Percentiles rank a stretch among this genome's conserved stretches.
Evolutionary conservation across 2,329 filamentous ascomycete species (phyloP).

Genomic region (Colletotrichum tamarilloi): DNA sequence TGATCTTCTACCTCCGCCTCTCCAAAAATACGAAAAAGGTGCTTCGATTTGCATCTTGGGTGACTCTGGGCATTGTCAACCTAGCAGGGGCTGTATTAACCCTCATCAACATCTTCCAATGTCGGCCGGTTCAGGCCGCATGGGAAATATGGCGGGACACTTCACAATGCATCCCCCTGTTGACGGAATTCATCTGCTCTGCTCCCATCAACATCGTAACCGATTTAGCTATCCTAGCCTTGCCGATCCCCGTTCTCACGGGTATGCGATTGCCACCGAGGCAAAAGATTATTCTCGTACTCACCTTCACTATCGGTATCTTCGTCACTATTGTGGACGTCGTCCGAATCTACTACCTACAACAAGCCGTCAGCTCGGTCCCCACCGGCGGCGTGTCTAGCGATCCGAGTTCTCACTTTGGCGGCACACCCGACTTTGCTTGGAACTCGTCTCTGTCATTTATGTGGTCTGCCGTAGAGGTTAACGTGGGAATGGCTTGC

Average conservation of each 20-base stretch:
- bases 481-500: conserved; percentile 90
- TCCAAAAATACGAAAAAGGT: conserved; percentile 81
- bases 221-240: conserved; percentile 85
- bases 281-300: conserved; percentile 87
- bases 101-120: conserved; percentile 89
- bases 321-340: conserved; percentile 92
- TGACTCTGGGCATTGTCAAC: conserved; percentile 82
- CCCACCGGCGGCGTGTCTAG: conserved; percentile 48
- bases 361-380: conserved; percentile 70
- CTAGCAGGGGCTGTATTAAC: conserved; percentile 82
- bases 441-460: conserved; percentile 87
- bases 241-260: conserved; percentile 90
- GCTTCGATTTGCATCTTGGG: conserved; percentile 85
- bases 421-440: conserved; percentile 64
- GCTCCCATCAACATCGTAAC: conserved; percentile 93
- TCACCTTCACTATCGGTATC: conserved; percentile 87
- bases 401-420: conserved; percentile 58
- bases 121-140: conserved; percentile 76
- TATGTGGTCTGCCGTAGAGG: conserved; percentile 95
- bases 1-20: conserved; percentile 89
- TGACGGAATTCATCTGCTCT: conserved; percentile 76
- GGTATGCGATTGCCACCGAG: conserved; percentile 85
- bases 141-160: conserved; percentile 60
- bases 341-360: conserved; percentile 88
- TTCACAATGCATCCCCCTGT: conserved; percentile 64